Base-by-base conservation (phyloP, 139 green algal genomes). In the Gonium pectorale region DNA sequence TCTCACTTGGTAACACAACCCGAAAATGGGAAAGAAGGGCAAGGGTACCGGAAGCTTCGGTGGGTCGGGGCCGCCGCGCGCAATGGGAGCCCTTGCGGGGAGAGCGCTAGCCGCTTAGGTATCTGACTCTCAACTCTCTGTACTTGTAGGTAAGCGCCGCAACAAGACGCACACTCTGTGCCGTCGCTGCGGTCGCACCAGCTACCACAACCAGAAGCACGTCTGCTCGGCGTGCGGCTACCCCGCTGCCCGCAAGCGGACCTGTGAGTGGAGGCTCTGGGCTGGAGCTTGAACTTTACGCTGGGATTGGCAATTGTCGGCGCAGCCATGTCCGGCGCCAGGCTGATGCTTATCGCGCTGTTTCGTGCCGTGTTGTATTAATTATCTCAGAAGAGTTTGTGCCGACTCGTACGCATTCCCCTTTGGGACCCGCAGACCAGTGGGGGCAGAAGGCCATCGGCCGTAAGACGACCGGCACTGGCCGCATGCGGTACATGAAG, bases 401-500 rank as follows among this genome's bases (percentile, higher is more conserved):
- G 17, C 66, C 35, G 29, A 9, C 66, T 72, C 29, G 2, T 86
- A n/a, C n/a, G n/a, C n/a, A n/a, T n/a, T n/a, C n/a, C n/a, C n/a
- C n/a, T n/a, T 81, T 49, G 46, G 22, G 38, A 31, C 43, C 17
- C 89, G 90, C 95, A 98, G 96, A 97, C 92, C 96, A 99, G 90
- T 99, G 97, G 97, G 94, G 93, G 88, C 89, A 95, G 78, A 99
- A 99, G 96, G 97, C 96, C 35, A 99, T 99, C 67, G 79, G 97
- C 59, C 91, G 98, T n/a, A 99, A 98, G 93, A 99, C 98, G 71
- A 99, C 97, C 67, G 98, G 98, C 86, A 98, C 94, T 27, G 98
- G 97, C 43, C 93, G 98, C 73, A 99, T 99, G 96, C 86, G 92
- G 26, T 93, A 99, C 94, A 80, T 99, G 68, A 97, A 97, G 94